A percentile compares a stretch with the other conserved stretches of the same genome.
Evolutionary conservation across 192 early-diverging fungal genomes (phyloP).

Genomic region (Rhizophagus sp.): DNA sequence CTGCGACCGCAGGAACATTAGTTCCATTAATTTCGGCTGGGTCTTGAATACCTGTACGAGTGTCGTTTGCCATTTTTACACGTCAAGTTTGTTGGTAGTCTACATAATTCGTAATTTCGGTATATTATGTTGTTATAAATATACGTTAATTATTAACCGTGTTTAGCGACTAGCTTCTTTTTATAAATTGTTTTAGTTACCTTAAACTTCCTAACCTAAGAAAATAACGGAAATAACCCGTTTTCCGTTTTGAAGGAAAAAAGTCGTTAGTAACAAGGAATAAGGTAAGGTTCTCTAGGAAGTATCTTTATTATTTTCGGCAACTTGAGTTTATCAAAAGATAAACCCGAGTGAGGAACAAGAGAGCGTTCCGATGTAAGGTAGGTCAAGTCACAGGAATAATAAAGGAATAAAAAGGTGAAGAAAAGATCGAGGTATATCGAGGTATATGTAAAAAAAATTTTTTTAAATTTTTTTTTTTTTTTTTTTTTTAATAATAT

Average conservation of each 20-base stretch:
- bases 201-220: conserved; percentile 6
- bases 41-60: not conserved
- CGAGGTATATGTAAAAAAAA: not conserved
- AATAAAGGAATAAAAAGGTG: not conserved
- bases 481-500: conserved; percentile 8
- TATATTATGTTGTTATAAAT: not conserved
- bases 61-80: conserved; percentile 5
- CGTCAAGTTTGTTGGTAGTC: conserved; percentile 5
- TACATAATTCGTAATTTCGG: not conserved
- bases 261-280: conserved; percentile 10
- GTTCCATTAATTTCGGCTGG: conserved; percentile 1
- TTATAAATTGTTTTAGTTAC: not conserved
- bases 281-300: not conserved
- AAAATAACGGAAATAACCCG: not conserved
- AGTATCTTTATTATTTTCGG: not conserved
- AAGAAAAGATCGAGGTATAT: conserved; percentile 4
- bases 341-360: conserved; percentile 19
- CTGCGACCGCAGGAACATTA: not conserved
- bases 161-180: not conserved
- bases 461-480: conserved; percentile 7
- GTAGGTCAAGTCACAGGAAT: not conserved
- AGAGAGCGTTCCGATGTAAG: conserved; percentile 9
- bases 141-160: not conserved
- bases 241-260: not conserved
- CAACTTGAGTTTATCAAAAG: conserved; percentile 6